phyloP scores from a whole-genome alignment of 441 rosid species.

The Capsella rubella region DNA sequence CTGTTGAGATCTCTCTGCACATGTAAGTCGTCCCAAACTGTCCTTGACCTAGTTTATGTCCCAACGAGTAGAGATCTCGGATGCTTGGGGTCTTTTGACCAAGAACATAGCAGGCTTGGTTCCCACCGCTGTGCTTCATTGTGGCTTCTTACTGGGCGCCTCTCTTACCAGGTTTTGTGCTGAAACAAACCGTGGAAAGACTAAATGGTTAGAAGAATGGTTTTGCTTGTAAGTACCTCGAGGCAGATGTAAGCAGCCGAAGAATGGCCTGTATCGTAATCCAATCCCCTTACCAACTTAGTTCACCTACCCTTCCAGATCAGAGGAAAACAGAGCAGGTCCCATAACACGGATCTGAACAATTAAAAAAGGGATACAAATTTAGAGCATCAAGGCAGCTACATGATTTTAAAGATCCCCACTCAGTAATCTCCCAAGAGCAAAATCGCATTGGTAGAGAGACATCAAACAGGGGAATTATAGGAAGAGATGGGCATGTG shows the following conservation, averaged over 20 bases:
- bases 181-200: conserved; percentile 51
- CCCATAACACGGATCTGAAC: conserved; percentile 40
- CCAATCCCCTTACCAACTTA: conserved; percentile 35
- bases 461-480: conserved; percentile 12
- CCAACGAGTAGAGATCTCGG: conserved; percentile 78
- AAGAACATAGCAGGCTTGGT: conserved; percentile 73
- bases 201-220: conserved; percentile 50
- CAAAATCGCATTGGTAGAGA: conserved; percentile 13
- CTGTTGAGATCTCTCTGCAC: conserved; percentile 72
- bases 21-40: conserved; percentile 93
- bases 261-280: conserved; percentile 60
- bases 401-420: conserved; percentile 14
- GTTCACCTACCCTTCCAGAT: conserved; percentile 50
- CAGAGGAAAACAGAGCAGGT: conserved; percentile 53
- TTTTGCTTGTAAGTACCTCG: conserved; percentile 56
- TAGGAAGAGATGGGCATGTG: conserved; percentile 29
- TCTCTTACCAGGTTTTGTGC: conserved; percentile 53
- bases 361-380: conserved; percentile 39
- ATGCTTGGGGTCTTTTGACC: conserved; percentile 89
- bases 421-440: not conserved
- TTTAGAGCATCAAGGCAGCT: conserved; percentile 30
- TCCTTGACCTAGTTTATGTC: conserved; percentile 91
- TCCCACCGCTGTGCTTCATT: conserved; percentile 78
- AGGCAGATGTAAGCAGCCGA: conserved; percentile 68
- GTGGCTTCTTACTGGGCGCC: conserved; percentile 44